Conservation (phyloP, 371 early-diverging fungal species). For the Apophysomyces trapeziformis region DNA sequence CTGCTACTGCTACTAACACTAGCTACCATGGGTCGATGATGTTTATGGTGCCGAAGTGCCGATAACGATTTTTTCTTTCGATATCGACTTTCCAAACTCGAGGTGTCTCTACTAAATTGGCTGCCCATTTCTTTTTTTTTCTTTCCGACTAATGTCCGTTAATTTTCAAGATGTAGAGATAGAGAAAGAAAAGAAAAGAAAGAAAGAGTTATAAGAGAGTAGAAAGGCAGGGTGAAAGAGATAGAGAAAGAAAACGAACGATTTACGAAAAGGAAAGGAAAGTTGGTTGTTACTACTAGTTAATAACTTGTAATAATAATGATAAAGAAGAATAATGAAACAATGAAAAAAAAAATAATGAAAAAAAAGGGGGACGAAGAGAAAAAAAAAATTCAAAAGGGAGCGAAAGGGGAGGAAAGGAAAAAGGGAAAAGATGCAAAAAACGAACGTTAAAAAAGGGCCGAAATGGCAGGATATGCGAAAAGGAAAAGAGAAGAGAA, state of each 20-base stretch:
- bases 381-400: neutral
- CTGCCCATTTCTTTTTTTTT: slow-evolving; percentile 1
- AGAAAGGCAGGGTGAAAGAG: no score
- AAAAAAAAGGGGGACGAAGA: neutral
- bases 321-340: no score
- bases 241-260: no score
- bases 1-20: neutral
- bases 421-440: neutral
- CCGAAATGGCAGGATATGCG: neutral
- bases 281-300: no score
- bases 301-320: no score
- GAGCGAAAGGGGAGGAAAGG: neutral
- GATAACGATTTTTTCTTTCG: slow-evolving; percentile 2
- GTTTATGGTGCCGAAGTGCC: neutral
- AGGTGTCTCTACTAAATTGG: neutral
- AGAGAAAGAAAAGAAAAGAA: no score
- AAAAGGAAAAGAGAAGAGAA: neutral
- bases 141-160: neutral
- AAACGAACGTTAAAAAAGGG: slow-evolving; percentile 1
- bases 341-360: no score
- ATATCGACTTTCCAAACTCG: neutral
- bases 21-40: neutral
- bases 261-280: no score
- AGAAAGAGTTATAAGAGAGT: no score
- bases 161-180: no score